Evolutionary conservation across 2,329 filamentous ascomycete species (phyloP).

Genomic region (Colletotrichum gigasporum): DNA sequence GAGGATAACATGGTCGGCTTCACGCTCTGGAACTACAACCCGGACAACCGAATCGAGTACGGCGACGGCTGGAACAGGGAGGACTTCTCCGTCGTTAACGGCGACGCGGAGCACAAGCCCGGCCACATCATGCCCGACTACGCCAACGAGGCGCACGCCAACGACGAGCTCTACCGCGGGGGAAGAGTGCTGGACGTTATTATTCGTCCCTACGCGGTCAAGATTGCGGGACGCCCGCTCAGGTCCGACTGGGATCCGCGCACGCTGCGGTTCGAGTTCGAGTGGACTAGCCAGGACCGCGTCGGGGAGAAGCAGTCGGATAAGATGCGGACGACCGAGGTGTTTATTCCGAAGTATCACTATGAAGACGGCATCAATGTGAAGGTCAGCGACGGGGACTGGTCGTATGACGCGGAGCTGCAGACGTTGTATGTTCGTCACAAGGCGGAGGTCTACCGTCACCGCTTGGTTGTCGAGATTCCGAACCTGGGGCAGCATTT

Average conservation of each 20-base stretch:
- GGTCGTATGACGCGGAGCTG: conserved; percentile 38
- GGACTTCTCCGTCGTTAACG: conserved; percentile 52
- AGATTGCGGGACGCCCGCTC: conserved; percentile 47
- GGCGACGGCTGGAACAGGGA: conserved; percentile 55
- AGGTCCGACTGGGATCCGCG: conserved; percentile 46
- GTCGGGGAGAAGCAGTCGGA: conserved; percentile 22
- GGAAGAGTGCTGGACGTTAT: conserved; percentile 49
- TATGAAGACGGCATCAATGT: conserved; percentile 42
- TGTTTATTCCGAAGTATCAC: conserved; percentile 51
- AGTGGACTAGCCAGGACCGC: conserved; percentile 37
- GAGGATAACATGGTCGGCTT: conserved; percentile 49
- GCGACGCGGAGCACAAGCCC: conserved; percentile 38
- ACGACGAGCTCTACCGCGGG: conserved; percentile 48
- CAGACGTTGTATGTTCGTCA: conserved; percentile 43
- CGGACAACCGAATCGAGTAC: conserved; percentile 47
- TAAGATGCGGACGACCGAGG: conserved; percentile 44
- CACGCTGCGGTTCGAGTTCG: conserved; percentile 45
- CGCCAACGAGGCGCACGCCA: conserved; percentile 42
- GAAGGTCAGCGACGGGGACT: conserved; percentile 40
- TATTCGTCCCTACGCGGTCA: conserved; percentile 51
- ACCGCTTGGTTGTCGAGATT: conserved; percentile 39
- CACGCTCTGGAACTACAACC: conserved; percentile 52
- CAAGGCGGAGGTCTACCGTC: conserved; percentile 7
- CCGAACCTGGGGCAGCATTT: conserved; percentile 36
- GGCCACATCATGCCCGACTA: conserved; percentile 43